These are phyloP conservation scores for Clonostachys chloroleuca DNA, from an alignment of 2,329 filamentous ascomycete species.

Conservation along the genomic window DNA sequence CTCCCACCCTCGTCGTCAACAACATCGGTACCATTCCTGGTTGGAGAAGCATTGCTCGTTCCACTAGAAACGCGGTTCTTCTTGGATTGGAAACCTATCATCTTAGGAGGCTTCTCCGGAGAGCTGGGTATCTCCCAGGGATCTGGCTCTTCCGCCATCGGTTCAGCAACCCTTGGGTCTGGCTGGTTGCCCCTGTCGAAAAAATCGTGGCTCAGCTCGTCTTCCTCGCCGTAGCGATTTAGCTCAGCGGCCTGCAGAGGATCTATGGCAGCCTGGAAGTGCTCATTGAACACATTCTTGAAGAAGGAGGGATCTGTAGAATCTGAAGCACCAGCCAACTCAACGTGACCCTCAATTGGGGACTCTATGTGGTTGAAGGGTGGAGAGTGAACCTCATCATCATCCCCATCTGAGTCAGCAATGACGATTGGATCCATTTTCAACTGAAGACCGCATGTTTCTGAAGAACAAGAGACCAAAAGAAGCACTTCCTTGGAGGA, in stretches of 20 bases:
- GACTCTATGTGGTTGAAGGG: slow-evolving; percentile 6
- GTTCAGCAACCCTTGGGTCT: slow-evolving; percentile 5
- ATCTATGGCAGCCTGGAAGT: slow-evolving; percentile 22
- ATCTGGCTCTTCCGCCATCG: slow-evolving; percentile 14
- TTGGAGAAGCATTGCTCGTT: too few relatives aligned
- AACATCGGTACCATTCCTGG: too few relatives aligned
- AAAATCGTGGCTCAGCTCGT: too few relatives aligned
- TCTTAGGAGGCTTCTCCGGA: slow-evolving; percentile 8
- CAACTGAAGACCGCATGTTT: background rate
- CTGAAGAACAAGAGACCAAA: too few relatives aligned
- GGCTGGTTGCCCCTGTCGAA: too few relatives aligned
- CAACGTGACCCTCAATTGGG: slow-evolving; percentile 15
- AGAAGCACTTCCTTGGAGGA: too few relatives aligned
- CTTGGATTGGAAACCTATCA: too few relatives aligned
- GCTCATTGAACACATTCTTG: slow-evolving; percentile 39
- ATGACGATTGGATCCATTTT: slow-evolving; percentile 19
- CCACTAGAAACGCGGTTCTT: too few relatives aligned
- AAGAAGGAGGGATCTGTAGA: slow-evolving; percentile 46
- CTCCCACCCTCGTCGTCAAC: background rate
- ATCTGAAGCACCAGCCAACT: slow-evolving; percentile 16
- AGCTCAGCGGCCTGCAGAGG: slow-evolving; percentile 1
- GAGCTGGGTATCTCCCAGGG: slow-evolving; percentile 41
- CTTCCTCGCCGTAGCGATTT: too few relatives aligned
- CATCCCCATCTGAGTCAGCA: slow-evolving; percentile 34
- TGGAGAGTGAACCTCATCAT: slow-evolving; percentile 12